Evolutionary conservation across 495 filamentous ascomycete genomes (phyloP), one percentile per base, ranked within the genome.

Genomic region (Aspergillus homomorphus): DNA sequence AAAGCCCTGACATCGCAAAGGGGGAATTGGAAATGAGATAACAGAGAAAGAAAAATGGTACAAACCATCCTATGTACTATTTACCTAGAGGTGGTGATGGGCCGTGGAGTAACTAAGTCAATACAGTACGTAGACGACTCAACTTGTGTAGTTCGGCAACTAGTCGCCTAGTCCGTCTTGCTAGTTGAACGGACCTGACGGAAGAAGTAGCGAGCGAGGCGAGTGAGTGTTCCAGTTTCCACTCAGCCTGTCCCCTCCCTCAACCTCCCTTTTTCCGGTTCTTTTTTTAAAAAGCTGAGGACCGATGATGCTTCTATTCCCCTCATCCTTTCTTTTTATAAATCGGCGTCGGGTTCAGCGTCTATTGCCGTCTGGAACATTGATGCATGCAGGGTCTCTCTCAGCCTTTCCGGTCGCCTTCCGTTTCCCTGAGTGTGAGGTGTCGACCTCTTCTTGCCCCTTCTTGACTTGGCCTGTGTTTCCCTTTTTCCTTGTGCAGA

Each of bases 141-240:
- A 38, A 38, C 33, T 12, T 38, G 33, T 38, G 33, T 58, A 58
- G 56, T 58, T 26, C 56, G 50, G 54, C 54, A 38, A 50, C 54
- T 56, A 56, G 54, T 56, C 54, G 22, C 43, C 43, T 63, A 63
- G 61, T 57, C 33, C 33, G 33, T 12, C 43, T 49, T 53, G 56
- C 56, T 62, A 62, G 60, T 62, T 38, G 33, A 24, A 59, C 60
- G 60, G 60, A 62, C 45, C 56, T 62, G 61, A 59, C 56, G 56
- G 61, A 59, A 53, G 56, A 54, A 52, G 60, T 51, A 55, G 50
- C 50, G 49, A 53, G 33, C 33, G 33, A 38, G 33, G 33, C 33
- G 33, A 38, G 7, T 38, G 7, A 38, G 33, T 12, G 33, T 14
- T 38, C 56, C 20, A 49, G 30, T 45, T 41, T 45, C 48, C 59